phyloP scores from a whole-genome alignment of 176 grass and related monocot species.

The Avena eriantha region DNA sequence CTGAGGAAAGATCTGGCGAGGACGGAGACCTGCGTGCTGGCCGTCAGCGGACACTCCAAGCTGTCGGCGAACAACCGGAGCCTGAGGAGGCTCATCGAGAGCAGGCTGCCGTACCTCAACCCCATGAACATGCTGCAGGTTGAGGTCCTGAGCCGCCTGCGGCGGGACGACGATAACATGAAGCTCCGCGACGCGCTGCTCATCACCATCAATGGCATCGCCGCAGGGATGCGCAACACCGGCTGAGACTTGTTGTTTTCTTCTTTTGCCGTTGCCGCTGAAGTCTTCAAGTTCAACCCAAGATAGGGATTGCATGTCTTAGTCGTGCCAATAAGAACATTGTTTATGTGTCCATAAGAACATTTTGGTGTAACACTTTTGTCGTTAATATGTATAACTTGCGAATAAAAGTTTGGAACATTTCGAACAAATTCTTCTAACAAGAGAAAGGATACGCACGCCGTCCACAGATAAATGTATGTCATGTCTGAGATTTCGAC shows the following conservation, averaged over 20 bases:
- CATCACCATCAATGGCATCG: slow-evolving; percentile 93
- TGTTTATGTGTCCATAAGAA: too few relatives aligned
- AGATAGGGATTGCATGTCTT: neutral
- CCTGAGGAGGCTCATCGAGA: slow-evolving; percentile 73
- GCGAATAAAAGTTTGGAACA: too few relatives aligned
- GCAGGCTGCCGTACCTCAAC: slow-evolving; percentile 76
- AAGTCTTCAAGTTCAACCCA: neutral
- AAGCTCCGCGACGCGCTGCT: slow-evolving; percentile 84
- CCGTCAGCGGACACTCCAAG: slow-evolving; percentile 77
- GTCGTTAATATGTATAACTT: too few relatives aligned
- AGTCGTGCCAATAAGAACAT: too few relatives aligned
- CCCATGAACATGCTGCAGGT: slow-evolving; percentile 94
- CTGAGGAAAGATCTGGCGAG: slow-evolving; percentile 58
- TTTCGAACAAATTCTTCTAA: too few relatives aligned
- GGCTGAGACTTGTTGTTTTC: slow-evolving; percentile 44
- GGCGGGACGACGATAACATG: slow-evolving; percentile 67
- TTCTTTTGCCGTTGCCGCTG: neutral
- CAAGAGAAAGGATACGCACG: too few relatives aligned
- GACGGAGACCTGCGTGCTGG: slow-evolving; percentile 67
- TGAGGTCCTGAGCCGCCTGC: slow-evolving; percentile 73
- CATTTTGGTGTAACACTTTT: too few relatives aligned
- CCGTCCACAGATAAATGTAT: too few relatives aligned
- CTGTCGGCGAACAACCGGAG: slow-evolving; percentile 74
- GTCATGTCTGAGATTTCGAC: too few relatives aligned
- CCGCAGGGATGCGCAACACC: slow-evolving; percentile 93